Evolutionary conservation across 2,329 filamentous ascomycete genomes (phyloP).

Genomic region (Talaromyces sp.): DNA sequence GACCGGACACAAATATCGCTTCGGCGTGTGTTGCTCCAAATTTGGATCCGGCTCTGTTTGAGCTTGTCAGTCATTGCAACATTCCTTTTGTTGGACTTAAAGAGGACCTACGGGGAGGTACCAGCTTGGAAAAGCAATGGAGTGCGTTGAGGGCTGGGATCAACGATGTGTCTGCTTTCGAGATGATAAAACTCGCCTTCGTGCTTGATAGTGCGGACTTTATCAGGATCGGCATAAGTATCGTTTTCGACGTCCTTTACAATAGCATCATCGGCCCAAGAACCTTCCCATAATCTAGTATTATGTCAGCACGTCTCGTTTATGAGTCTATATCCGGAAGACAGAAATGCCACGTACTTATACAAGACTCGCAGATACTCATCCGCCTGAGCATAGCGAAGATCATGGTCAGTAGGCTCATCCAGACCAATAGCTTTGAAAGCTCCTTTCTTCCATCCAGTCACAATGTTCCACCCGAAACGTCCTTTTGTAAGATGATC

Average conservation of each 20-base stretch:
- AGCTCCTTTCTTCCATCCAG: slow-evolving; percentile 59
- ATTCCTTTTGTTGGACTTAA: not conserved
- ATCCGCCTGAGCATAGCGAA: slow-evolving; percentile 59
- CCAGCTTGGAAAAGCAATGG: slow-evolving; percentile 59
- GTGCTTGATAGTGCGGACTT: slow-evolving; percentile 60
- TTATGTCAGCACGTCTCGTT: not conserved
- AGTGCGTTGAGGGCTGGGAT: slow-evolving; percentile 56
- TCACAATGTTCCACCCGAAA: slow-evolving; percentile 66
- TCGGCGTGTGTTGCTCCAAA: slow-evolving; percentile 59
- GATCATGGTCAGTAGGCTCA: slow-evolving; percentile 57
- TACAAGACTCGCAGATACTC: slow-evolving; percentile 61
- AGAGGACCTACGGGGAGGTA: slow-evolving; percentile 43
- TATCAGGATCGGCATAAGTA: slow-evolving; percentile 56
- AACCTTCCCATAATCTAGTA: slow-evolving; percentile 52
- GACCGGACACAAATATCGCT: slow-evolving; percentile 57
- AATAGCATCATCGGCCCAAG: slow-evolving; percentile 58
- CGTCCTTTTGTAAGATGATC: slow-evolving; percentile 61
- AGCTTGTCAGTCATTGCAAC: not conserved
- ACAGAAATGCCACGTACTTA: slow-evolving; percentile 43
- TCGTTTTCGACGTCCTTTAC: slow-evolving; percentile 52
- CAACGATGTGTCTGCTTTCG: slow-evolving; percentile 48
- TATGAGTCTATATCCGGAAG: not conserved
- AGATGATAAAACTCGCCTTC: slow-evolving; percentile 54
- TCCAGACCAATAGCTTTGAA: slow-evolving; percentile 61
- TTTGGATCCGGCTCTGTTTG: slow-evolving; percentile 46